A percentile compares a stretch with the other conserved stretches of the same genome.
These are phyloP conservation scores for Conringia planisiliqua DNA, from an alignment of 345 rosid species.

Conservation along the genomic window DNA sequence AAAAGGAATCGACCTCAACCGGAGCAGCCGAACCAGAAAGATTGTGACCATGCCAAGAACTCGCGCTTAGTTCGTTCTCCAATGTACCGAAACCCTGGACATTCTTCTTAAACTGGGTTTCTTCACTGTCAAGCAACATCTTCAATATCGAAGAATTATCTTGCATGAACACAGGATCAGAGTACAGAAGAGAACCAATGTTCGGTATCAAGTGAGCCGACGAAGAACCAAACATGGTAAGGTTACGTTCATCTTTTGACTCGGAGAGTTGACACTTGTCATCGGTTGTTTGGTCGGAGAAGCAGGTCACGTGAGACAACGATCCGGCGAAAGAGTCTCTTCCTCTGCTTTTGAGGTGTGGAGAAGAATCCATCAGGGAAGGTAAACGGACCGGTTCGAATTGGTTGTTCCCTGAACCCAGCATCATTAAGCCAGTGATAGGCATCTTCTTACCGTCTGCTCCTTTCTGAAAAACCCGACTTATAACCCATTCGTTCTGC, in stretches of 20 bases:
- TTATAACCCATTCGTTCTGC: slow-evolving; percentile 78
- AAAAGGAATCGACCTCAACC: slow-evolving; percentile 36
- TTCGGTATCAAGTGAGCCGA: slow-evolving; percentile 37
- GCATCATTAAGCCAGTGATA: slow-evolving; percentile 39
- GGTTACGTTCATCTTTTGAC: slow-evolving; percentile 24
- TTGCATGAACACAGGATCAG: slow-evolving; percentile 36
- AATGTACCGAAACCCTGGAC: slow-evolving; percentile 14
- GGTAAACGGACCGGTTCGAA: slow-evolving; percentile 37
- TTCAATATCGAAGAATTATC: slow-evolving; percentile 44
- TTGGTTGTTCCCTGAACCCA: slow-evolving; percentile 22
- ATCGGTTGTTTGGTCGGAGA: slow-evolving; percentile 48
- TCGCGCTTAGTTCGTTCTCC: slow-evolving; percentile 29
- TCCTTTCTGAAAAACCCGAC: slow-evolving; percentile 61
- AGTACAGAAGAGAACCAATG: slow-evolving; percentile 29
- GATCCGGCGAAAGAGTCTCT: slow-evolving; percentile 9
- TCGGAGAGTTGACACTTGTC: slow-evolving; percentile 30
- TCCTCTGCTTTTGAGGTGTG: slow-evolving; percentile 17
- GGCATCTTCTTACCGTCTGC: slow-evolving; percentile 45
- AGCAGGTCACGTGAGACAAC: slow-evolving; percentile 64
- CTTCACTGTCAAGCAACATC: slow-evolving; percentile 43
- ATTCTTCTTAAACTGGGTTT: slow-evolving; percentile 2
- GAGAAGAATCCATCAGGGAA: slow-evolving; percentile 55
- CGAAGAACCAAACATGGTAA: slow-evolving; percentile 27
- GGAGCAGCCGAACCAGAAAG: slow-evolving; percentile 30
- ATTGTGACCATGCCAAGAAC: slow-evolving; percentile 3